phyloP scores from a whole-genome alignment of 2,329 filamentous ascomycete species.

The Graphilbum fragrans region DNA sequence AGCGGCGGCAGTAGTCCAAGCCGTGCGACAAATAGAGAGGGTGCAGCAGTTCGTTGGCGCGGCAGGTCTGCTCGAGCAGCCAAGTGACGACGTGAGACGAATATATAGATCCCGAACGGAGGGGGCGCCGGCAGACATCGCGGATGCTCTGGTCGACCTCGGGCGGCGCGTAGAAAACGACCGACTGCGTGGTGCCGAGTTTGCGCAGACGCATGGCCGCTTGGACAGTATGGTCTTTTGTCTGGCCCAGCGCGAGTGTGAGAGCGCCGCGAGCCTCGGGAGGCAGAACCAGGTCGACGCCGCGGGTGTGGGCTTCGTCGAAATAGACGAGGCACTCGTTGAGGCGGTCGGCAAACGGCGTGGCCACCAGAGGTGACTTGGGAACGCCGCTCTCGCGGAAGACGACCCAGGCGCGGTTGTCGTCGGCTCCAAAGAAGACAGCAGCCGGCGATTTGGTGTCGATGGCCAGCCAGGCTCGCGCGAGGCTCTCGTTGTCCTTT shows the following conservation, averaged over 20 bases:
- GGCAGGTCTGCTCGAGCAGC: conserved; percentile 53
- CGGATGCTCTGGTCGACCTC: conserved; percentile 52
- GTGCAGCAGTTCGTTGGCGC: conserved; percentile 44
- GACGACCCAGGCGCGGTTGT: conserved; percentile 4
- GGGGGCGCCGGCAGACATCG: conserved; percentile 24
- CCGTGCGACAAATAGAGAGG: conserved; percentile 49
- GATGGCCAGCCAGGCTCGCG: conserved; percentile 34
- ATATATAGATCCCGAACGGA: conserved; percentile 14
- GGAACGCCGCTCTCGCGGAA: not conserved
- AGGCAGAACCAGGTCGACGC: conserved; percentile 47
- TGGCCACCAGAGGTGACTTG: conserved; percentile 1
- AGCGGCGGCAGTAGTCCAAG: conserved; percentile 44
- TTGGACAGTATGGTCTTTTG: conserved; percentile 51
- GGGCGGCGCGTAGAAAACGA: conserved; percentile 42
- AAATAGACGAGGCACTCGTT: conserved; percentile 43
- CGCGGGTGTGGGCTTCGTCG: conserved; percentile 49
- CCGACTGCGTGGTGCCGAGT: conserved; percentile 39
- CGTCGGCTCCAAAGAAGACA: conserved; percentile 31
- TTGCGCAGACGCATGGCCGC: conserved; percentile 56
- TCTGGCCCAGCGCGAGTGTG: conserved; percentile 42
- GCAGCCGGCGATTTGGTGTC: conserved; percentile 33
- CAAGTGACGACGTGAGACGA: conserved; percentile 35
- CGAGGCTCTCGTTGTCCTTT: conserved; percentile 40
- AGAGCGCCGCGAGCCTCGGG: conserved; percentile 32
- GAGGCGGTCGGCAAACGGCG: conserved; percentile 5